phyloP scores from a whole-genome alignment of 352 stramenopile species.

The Phytophthora boehmeriae region DNA sequence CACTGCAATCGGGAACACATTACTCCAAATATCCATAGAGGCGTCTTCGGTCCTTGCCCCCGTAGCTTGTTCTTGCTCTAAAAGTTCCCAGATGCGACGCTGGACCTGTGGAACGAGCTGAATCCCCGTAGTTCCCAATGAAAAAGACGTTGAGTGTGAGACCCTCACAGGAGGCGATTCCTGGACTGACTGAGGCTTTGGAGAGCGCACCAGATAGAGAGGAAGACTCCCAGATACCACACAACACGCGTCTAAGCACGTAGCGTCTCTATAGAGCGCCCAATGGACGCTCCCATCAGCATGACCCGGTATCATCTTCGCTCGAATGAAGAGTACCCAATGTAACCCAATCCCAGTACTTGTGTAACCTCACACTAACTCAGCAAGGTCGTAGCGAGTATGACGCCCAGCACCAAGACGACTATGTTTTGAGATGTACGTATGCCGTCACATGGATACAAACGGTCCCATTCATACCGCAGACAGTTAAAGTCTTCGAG shows the following conservation, averaged over 20 bases:
- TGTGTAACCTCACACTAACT: not conserved
- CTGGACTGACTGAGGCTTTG: not conserved
- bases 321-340: conserved; percentile 4
- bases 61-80: conserved; percentile 4
- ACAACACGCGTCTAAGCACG: conserved; percentile 15
- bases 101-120: conserved; percentile 39
- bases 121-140: conserved; percentile 21
- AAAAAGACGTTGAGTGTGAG: conserved; percentile 12
- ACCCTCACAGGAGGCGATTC: conserved; percentile 2
- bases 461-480: conserved; percentile 86
- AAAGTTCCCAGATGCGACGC: conserved; percentile 20
- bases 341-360: conserved; percentile 22
- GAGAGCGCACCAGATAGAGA: conserved; percentile 12
- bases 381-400: conserved; percentile 26
- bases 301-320: conserved; percentile 16
- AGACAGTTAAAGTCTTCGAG: conserved; percentile 92
- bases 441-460: conserved; percentile 56
- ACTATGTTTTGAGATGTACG: conserved; percentile 10
- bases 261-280: conserved; percentile 36
- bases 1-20: conserved; percentile 29
- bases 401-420: conserved; percentile 19
- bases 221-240: conserved; percentile 30
- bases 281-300: conserved; percentile 23
- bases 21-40: conserved; percentile 5
- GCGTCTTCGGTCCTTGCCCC: not conserved